Conservation (phyloP, 192 early-diverging fungal species). For the Entomortierella parvispora region DNA sequence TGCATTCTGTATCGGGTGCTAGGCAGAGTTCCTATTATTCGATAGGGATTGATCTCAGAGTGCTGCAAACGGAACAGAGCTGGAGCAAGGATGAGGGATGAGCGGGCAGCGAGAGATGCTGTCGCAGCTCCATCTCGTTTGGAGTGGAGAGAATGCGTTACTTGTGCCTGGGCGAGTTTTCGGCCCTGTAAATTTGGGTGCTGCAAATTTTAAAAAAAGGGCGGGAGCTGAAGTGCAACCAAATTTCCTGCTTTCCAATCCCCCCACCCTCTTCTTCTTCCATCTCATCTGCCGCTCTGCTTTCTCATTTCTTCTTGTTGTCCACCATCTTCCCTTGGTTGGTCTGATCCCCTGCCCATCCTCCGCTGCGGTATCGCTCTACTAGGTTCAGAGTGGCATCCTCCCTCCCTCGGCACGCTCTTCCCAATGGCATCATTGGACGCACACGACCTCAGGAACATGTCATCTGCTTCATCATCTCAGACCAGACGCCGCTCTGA, state of each 20-base stretch:
- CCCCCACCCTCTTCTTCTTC: background rate
- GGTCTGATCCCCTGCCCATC: background rate
- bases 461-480: constrained; percentile 3
- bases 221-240: background rate
- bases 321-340: no score
- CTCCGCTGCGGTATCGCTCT: background rate
- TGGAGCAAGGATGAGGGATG: no score
- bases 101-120: no score
- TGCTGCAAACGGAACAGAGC: no score
- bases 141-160: no score
- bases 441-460: constrained; percentile 10
- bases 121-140: no score
- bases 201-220: no score
- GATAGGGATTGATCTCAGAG: no score
- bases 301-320: background rate
- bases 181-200: no score
- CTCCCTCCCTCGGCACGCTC: background rate
- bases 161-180: no score
- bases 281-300: background rate
- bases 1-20: no score
- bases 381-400: background rate
- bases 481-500: constrained; percentile 11
- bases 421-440: constrained; percentile 21
- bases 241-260: background rate
- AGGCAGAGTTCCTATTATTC: no score